phyloP scores from a whole-genome alignment of 2,329 filamentous ascomycete genomes.

The Xylaria sp. region DNA sequence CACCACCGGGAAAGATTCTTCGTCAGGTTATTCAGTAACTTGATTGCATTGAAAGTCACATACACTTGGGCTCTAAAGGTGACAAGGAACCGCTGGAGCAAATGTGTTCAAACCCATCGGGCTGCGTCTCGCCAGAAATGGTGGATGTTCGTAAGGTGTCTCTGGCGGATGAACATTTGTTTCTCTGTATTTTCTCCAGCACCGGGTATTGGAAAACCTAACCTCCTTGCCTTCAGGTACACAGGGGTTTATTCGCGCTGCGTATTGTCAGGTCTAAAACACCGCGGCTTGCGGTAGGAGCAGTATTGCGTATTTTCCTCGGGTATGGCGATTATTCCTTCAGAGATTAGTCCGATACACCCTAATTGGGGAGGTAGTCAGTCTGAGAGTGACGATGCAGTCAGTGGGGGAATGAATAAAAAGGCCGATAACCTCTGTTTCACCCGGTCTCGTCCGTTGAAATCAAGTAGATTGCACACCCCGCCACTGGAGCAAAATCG shows the following conservation, averaged over 20 bases:
- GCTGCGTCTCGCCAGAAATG: not conserved
- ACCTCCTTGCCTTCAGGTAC: not conserved
- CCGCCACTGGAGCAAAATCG: not conserved
- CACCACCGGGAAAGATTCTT: not conserved
- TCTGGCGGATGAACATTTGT: not conserved
- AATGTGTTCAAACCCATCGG: not conserved
- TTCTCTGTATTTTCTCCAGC: not conserved
- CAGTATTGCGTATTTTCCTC: not conserved
- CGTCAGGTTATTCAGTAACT: not conserved
- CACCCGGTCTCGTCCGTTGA: not conserved
- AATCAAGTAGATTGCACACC: not conserved
- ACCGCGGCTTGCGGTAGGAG: not conserved
- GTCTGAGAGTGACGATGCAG: not conserved
- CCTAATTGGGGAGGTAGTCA: not conserved
- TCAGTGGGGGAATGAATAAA: not conserved
- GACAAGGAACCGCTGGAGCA: not conserved
- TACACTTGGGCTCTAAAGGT: too few species aligned
- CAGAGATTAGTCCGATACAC: not conserved
- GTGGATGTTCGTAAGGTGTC: not conserved
- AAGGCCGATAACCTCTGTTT: not conserved
- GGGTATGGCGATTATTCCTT: not conserved
- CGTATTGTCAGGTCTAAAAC: not conserved
- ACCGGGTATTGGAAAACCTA: not conserved
- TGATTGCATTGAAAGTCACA: too few species aligned
- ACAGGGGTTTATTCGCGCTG: not conserved